Percentiles rank a stretch among this genome's conserved stretches.
These are phyloP conservation scores for Manihot esculenta DNA, from an alignment of 441 rosid genomes.

Conservation along the genomic window DNA sequence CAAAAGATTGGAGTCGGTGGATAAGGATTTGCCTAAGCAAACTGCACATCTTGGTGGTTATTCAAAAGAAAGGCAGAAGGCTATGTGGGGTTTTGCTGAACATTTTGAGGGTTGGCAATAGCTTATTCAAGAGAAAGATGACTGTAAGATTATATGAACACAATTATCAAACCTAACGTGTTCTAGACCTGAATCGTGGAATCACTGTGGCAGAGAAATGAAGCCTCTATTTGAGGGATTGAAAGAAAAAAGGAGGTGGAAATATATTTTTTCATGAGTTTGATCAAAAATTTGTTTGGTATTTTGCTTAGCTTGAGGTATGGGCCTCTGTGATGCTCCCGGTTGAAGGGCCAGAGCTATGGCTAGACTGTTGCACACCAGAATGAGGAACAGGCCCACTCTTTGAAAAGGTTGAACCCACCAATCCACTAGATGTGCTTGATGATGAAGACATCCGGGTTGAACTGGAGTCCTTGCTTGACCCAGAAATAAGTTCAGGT, in stretches of 20 bases:
- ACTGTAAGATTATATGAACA: conserved; percentile 46
- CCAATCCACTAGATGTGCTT: conserved; percentile 45
- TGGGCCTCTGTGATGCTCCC: conserved; percentile 32
- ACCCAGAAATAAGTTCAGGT: conserved; percentile 53
- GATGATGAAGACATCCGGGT: conserved; percentile 48
- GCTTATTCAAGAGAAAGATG: conserved; percentile 50
- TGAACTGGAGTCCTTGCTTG: conserved; percentile 42
- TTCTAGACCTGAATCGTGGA: conserved; percentile 48
- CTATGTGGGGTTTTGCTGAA: conserved; percentile 39
- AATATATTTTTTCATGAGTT: conserved; percentile 44
- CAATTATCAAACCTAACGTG: conserved; percentile 38
- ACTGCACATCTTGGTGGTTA: conserved; percentile 37
- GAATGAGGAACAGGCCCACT: conserved; percentile 40
- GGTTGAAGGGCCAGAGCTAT: conserved; percentile 50
- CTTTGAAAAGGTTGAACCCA: conserved; percentile 46
- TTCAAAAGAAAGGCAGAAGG: conserved; percentile 36
- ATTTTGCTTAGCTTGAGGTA: conserved; percentile 43
- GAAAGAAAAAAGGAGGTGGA: conserved; percentile 4
- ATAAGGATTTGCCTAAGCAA: conserved; percentile 27
- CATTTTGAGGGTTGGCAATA: conserved; percentile 35
- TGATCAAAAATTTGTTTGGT: conserved; percentile 40
- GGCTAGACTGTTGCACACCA: conserved; percentile 44
- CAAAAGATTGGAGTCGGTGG: conserved; percentile 29
- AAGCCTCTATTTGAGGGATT: conserved; percentile 38
- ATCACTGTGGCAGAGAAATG: conserved; percentile 28